Conservation (phyloP, 768 basidiomycete species). For the Coprinopsis sp. region DNA sequence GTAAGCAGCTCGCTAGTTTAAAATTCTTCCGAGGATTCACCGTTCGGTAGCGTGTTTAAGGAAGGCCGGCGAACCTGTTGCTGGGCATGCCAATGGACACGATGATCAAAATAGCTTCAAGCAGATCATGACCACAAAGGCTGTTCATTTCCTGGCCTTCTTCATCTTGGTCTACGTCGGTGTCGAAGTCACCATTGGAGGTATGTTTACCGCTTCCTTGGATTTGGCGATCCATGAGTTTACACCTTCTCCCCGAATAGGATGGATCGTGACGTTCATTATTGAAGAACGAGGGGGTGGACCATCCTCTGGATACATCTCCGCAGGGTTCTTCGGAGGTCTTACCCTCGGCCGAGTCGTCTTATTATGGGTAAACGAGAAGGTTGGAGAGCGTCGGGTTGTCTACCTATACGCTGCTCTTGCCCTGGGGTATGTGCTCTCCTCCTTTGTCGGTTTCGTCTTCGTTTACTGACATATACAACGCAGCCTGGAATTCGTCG, state of each 20-base stretch:
- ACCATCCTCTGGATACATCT: slow-evolving; percentile 45
- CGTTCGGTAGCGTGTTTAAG: slow-evolving; percentile 50
- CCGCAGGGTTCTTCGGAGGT: slow-evolving; percentile 47
- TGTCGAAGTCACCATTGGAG: slow-evolving; percentile 58
- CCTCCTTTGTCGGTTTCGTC: not conserved
- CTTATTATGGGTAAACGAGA: slow-evolving; percentile 49
- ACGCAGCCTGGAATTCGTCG: slow-evolving; percentile 54
- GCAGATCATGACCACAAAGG: slow-evolving; percentile 48
- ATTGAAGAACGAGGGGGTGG: slow-evolving; percentile 32
- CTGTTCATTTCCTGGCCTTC: slow-evolving; percentile 58
- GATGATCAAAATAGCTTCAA: slow-evolving; percentile 32
- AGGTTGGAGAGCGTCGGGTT: slow-evolving; percentile 55
- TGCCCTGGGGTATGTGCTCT: slow-evolving; percentile 43
- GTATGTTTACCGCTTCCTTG: too few relatives aligned
- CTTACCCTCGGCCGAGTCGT: slow-evolving; percentile 50
- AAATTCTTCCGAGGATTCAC: too few relatives aligned
- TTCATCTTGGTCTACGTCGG: slow-evolving; percentile 68
- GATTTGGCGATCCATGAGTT: too few relatives aligned
- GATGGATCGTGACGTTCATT: slow-evolving; percentile 69
- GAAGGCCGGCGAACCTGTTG: slow-evolving; percentile 46
- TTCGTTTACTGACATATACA: not conserved
- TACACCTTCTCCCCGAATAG: too few relatives aligned
- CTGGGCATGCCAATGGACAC: slow-evolving; percentile 29
- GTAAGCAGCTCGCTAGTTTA: slow-evolving; percentile 34
- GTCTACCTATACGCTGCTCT: slow-evolving; percentile 49